Evolutionary conservation across 2,329 filamentous ascomycete species (phyloP).

Genomic region (Fusarium nanum): DNA sequence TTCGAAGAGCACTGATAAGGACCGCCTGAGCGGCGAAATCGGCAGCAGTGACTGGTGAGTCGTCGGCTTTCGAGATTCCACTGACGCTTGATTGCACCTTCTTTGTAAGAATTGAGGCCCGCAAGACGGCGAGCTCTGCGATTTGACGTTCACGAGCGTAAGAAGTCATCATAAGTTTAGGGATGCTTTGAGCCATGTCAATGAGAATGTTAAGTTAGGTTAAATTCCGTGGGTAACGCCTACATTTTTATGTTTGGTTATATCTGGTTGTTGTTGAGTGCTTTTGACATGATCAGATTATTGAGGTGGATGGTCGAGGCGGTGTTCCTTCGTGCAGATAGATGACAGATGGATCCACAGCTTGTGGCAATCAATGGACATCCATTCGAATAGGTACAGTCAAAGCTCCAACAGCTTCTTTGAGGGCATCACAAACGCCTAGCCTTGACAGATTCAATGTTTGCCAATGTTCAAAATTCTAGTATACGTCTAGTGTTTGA

Average conservation of each 20-base stretch:
- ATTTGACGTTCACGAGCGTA: slow-evolving; percentile 49
- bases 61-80: slow-evolving; percentile 67
- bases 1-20: slow-evolving; percentile 67
- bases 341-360: background rate
- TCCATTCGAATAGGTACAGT: background rate
- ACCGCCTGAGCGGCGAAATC: slow-evolving; percentile 73
- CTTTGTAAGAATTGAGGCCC: slow-evolving; percentile 69
- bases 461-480: background rate
- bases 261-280: background rate
- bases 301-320: background rate
- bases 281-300: background rate
- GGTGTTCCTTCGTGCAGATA: background rate
- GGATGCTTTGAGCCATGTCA: background rate
- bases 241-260: background rate
- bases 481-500: background rate
- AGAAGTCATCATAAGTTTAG: slow-evolving; percentile 34
- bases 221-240: background rate
- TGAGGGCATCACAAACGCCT: background rate
- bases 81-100: slow-evolving; percentile 56
- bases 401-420: background rate
- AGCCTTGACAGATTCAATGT: background rate
- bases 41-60: slow-evolving; percentile 70
- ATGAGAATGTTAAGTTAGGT: background rate
- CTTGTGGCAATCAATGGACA: slow-evolving; percentile 2
- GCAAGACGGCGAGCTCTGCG: slow-evolving; percentile 62